Evolutionary conservation across 768 basidiomycete genomes (phyloP).

Genomic region (Lanmaoa pseudosensibilis): DNA sequence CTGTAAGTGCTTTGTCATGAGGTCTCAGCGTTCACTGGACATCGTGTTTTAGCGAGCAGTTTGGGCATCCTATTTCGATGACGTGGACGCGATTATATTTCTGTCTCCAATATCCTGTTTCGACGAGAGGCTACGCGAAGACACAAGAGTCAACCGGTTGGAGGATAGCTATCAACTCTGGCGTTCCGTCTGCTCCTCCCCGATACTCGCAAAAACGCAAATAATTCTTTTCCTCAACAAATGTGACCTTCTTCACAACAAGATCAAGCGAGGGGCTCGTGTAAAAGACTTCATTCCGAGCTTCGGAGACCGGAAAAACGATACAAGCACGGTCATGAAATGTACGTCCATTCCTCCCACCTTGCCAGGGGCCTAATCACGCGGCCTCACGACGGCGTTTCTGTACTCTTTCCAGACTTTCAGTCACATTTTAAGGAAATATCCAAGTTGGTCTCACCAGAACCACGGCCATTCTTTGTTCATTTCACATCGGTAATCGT

Average conservation of each 20-base stretch:
- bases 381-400: not conserved
- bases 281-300: conserved; percentile 72
- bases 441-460: conserved; percentile 58
- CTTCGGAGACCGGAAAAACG: conserved; percentile 73
- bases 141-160: conserved; percentile 66
- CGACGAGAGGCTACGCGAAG: conserved; percentile 75
- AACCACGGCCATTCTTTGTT: conserved; percentile 64
- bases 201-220: conserved; percentile 59
- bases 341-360: conserved; percentile 48
- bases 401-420: conserved; percentile 53
- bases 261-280: conserved; percentile 63
- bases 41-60: conserved; percentile 52
- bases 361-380: too few relatives aligned
- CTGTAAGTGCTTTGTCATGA: conserved; percentile 38
- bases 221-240: conserved; percentile 59
- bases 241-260: conserved; percentile 71
- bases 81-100: conserved; percentile 83
- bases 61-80: conserved; percentile 83
- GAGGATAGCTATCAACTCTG: conserved; percentile 78
- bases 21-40: conserved; percentile 6
- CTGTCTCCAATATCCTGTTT: conserved; percentile 74
- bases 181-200: conserved; percentile 70
- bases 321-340: conserved; percentile 63
- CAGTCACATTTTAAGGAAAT: conserved; percentile 81
- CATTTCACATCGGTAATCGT: conserved; percentile 80